phyloP scores from a whole-genome alignment of 768 basidiomycete species.

The Roridomyces roridus region DNA sequence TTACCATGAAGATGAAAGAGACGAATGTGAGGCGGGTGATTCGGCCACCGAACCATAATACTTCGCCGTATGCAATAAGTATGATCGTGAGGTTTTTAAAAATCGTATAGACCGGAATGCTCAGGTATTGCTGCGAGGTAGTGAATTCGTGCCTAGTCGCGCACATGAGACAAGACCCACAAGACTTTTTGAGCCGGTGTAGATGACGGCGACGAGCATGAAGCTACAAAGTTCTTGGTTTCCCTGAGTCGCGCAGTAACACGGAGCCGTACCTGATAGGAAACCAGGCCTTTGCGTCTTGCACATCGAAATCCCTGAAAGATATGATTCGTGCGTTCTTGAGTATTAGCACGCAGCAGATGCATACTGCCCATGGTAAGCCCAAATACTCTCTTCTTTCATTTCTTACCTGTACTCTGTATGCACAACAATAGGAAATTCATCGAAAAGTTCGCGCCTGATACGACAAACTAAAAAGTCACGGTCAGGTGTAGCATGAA shows the following conservation, averaged over 20 bases:
- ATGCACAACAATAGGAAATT: constrained; percentile 93
- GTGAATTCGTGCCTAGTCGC: background rate
- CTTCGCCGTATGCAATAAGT: constrained; percentile 97
- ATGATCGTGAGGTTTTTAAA: constrained; percentile 99
- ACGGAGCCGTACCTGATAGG: constrained; percentile 55
- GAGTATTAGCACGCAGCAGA: constrained; percentile 71
- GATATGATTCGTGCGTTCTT: constrained; percentile 83
- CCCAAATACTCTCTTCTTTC: constrained; percentile 57
- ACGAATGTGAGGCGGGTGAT: constrained; percentile 88
- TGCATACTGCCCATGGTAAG: constrained; percentile 90
- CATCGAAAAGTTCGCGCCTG: constrained; percentile 93
- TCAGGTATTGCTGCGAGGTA: constrained; percentile 85
- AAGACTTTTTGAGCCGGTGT: constrained; percentile 96
- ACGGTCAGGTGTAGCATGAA: too few species aligned
- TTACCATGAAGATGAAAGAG: constrained; percentile 92
- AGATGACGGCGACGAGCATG: constrained; percentile 92
- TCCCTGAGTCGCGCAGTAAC: too few species aligned
- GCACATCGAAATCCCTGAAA: constrained; percentile 81
- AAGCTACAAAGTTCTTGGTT: constrained; percentile 51
- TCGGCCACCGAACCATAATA: constrained; percentile 93
- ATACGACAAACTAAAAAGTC: constrained; percentile 85
- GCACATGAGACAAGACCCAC: constrained; percentile 53
- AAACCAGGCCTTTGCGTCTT: constrained; percentile 93
- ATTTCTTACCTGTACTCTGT: constrained; percentile 59
- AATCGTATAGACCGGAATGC: constrained; percentile 95